Base-by-base conservation (phyloP, 192 early-diverging fungal genomes). In the Kickxella alabastrina region DNA sequence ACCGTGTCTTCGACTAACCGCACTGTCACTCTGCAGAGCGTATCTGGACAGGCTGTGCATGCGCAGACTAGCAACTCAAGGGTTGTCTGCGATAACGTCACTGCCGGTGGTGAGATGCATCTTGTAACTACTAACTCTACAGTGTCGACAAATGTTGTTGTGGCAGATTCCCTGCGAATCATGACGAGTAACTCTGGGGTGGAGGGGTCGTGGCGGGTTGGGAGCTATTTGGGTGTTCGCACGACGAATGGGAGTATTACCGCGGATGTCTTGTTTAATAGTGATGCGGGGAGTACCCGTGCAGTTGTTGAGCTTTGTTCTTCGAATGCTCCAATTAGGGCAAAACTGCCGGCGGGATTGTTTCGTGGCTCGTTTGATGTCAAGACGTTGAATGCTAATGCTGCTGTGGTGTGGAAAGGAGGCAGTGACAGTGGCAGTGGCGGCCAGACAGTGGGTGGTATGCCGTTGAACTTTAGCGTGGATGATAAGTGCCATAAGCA, bases 281-380 rank as follows among this genome's bases (percentile, higher is more conserved):
- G 57, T 15, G 29, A 49, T 3, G 2, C 13, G n/a, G 44, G n/a
- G n/a, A n/a, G n/a, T n/a, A n/a, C 19, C 0, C 49, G 34, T 3
- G 44, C 48, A 17, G 34, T 2, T 15, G 52, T 65, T 22, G 34
- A 26, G 3, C 28, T 70, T 0, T 34, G 10, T 9, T 63, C 67
- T 1, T 43, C 59, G 1, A 70, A 62, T 27, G 43, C 55, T 31
- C 54, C 36, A 14, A 63, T 70, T 28, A 18, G 26, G 26, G 60
- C 41, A 1, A 19, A 38, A 27, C 44, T 65, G 44, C 54, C 49
- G 0, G 54, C 54, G 10, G 29, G 39, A 19, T 27, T 23, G 18
- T 65, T 65, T 25, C 22, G 62, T 12, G 62, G 62, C 43, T 18
- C 28, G 9, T 52, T 65, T 32, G 62, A 65, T 28, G 17, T 28